Base-by-base conservation (phyloP, 495 filamentous ascomycete species). In the Diplogelasinospora grovesii region DNA sequence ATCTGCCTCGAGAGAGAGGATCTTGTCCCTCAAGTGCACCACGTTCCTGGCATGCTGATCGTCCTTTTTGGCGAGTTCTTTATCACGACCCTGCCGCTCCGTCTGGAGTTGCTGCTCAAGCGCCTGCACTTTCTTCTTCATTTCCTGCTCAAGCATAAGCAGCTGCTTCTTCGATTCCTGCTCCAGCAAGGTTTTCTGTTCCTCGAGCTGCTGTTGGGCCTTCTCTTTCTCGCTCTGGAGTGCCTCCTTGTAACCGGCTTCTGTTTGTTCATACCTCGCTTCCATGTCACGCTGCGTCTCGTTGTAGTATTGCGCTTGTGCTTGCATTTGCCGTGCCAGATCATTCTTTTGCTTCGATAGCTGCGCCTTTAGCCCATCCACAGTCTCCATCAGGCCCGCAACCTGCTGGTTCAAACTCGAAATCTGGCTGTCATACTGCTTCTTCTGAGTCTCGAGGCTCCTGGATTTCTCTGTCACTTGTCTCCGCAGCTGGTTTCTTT, bases 1-100 rank as follows among this genome's bases (percentile, higher is more conserved):
- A 20, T 54, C 54, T 18, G 43, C 43, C 21, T 53, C 40, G 3
- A 64, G 39, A 4, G 31, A 40, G 11, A 30, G 36, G 16, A 50
- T 38, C 26, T 46, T 42, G 0, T 32, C 39, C 11, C 13, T 3
- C 7, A 48, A 31, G n/a, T 41, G 21, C 5, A 25, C 21, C 16
- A 38, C 18, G 16, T 46, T 29, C 10, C 31, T 27, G 3, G 26
- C 34, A 11, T 46, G 49, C n/a, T 30, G 3, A 6, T 41, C 19
- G 3, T 46, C 29, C 23, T 14, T 23, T 20, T 24, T 28, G 14
- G 2, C 25, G 19, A 45, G 20, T 15, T 31, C 40, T 10, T 26
- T 19, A 15, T 46, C 26, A 14, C 13, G 10, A 1, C 6, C 21
- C 9, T 36, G 22, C 13, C 28, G 11, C 7, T 32, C 15, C 5